A percentile compares a stretch with the other conserved stretches of the same genome.
These are phyloP conservation scores for Plasmodium sp. DNA, from an alignment of 169 alveolate species.

Conservation along the genomic window DNA sequence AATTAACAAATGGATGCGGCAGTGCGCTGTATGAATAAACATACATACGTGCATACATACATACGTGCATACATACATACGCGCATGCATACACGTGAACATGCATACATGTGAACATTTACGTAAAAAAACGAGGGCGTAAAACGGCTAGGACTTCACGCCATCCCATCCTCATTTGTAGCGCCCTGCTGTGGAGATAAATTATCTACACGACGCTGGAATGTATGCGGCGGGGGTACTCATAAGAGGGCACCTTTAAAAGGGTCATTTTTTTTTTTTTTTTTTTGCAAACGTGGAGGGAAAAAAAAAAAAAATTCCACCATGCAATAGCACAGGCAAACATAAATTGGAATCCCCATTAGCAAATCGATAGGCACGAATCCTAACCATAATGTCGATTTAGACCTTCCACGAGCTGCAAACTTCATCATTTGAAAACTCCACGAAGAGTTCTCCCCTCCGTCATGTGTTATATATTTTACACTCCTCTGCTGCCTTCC, in stretches of 20 bases:
- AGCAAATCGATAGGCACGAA: background rate
- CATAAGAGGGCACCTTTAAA: background rate
- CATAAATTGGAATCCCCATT: background rate
- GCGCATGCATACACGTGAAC: background rate
- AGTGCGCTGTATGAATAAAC: background rate
- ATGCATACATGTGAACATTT: background rate
- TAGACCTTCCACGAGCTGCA: background rate
- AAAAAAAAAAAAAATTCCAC: background rate
- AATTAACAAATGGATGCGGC: background rate
- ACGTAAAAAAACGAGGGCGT: background rate
- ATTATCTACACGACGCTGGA: background rate
- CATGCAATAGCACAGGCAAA: background rate
- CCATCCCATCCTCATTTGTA: background rate
- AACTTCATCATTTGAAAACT: background rate
- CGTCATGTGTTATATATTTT: conserved; percentile 4
- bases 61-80: background rate
- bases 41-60: background rate
- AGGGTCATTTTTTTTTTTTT: background rate
- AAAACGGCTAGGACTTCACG: background rate
- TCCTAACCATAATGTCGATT: background rate
- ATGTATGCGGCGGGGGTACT: background rate
- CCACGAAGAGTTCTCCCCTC: background rate
- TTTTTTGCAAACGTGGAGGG: background rate
- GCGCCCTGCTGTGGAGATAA: background rate
- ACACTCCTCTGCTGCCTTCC: conserved; percentile 42